Conservation (phyloP, 2,329 filamentous ascomycete genomes). For the Epichloe scottii region DNA sequence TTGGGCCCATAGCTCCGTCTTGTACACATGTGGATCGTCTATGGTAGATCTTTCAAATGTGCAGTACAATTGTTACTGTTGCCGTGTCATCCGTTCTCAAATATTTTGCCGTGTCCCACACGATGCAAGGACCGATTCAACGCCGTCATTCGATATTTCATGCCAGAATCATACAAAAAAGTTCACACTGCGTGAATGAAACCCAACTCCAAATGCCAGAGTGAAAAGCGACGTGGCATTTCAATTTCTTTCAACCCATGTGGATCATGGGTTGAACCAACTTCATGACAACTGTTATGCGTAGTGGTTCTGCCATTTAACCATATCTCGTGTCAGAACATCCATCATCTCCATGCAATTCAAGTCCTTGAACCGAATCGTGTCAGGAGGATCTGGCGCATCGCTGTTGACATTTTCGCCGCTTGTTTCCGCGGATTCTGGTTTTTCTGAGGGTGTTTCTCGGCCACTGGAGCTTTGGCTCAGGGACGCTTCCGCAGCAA, state of each 20-base stretch:
- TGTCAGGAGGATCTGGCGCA: conserved; percentile 12
- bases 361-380: conserved; percentile 58
- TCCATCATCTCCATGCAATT: conserved; percentile 87
- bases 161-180: conserved; percentile 6
- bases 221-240: not conserved
- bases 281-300: conserved; percentile 15
- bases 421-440: conserved; percentile 23
- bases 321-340: conserved; percentile 62
- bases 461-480: conserved; percentile 23
- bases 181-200: not conserved
- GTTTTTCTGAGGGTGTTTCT: conserved; percentile 21
- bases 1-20: not conserved
- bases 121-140: conserved; percentile 6
- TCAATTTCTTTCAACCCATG: not conserved
- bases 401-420: conserved; percentile 17
- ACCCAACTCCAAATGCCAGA: not conserved
- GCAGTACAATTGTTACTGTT: not conserved
- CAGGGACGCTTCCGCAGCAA: conserved; percentile 52
- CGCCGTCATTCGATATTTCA: conserved; percentile 3
- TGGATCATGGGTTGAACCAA: not conserved
- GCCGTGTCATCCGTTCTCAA: not conserved
- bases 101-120: conserved; percentile 1
- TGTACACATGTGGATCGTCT: not conserved
- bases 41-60: not conserved
- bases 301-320: conserved; percentile 75